Evolutionary conservation across 2,329 filamentous ascomycete genomes (phyloP).

Genomic region (Coleophoma cylindrospora): DNA sequence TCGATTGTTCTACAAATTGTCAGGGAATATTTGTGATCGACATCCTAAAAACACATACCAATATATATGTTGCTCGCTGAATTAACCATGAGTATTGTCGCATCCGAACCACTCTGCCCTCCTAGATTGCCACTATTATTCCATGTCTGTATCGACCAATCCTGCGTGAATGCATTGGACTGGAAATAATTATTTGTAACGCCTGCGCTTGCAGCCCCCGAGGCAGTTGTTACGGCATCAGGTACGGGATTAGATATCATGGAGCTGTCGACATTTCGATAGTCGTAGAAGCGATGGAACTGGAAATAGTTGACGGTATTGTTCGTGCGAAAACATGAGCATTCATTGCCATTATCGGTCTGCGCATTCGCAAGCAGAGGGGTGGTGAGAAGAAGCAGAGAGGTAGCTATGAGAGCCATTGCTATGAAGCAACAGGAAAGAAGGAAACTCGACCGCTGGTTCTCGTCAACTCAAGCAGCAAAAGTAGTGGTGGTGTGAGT

Average conservation of each 20-base stretch:
- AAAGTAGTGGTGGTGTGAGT: too few species aligned
- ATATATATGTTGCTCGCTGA: conserved; percentile 24
- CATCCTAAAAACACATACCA: conserved; percentile 9
- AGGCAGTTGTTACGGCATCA: conserved; percentile 7
- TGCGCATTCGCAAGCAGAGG: conserved; percentile 10
- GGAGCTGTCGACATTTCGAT: conserved; percentile 11
- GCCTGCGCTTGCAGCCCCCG: conserved; percentile 10
- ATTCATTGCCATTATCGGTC: conserved; percentile 19
- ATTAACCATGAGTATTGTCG: conserved; percentile 20
- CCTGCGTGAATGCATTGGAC: conserved; percentile 14
- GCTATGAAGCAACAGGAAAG: background rate
- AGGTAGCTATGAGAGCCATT: conserved; percentile 9
- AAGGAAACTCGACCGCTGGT: too few species aligned
- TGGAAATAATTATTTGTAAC: conserved; percentile 18
- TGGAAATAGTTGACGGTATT: conserved; percentile 19
- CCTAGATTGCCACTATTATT: conserved; percentile 19
- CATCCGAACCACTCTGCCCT: conserved; percentile 4
- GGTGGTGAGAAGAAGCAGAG: conserved; percentile 12
- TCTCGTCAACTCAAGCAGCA: too few species aligned
- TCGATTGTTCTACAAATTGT: conserved; percentile 1
- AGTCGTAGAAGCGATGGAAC: conserved; percentile 24
- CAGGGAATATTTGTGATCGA: background rate
- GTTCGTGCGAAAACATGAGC: conserved; percentile 22
- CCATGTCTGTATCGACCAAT: conserved; percentile 23
- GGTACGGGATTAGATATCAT: conserved; percentile 7